Evolutionary conservation across 192 early-diverging fungal species (phyloP).

Genomic region (Coemansia sp.): DNA sequence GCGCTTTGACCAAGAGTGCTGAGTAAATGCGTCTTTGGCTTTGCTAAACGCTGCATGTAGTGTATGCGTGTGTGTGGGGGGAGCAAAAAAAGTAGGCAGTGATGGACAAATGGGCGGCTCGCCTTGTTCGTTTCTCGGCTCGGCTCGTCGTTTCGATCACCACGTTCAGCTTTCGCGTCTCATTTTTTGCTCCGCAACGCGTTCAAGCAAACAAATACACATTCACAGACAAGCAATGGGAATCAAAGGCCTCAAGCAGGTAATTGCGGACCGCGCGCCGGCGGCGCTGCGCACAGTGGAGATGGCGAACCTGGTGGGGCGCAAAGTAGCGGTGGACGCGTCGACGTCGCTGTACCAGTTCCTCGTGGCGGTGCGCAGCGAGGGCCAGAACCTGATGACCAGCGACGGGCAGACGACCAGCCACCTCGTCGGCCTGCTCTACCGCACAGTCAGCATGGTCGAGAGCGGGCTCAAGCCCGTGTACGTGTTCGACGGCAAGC

Average conservation of each 20-base stretch:
- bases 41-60: too few species aligned
- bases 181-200: too few species aligned
- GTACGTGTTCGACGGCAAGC: conserved; percentile 99
- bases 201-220: neutral
- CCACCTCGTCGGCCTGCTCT: conserved; percentile 96
- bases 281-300: conserved; percentile 76
- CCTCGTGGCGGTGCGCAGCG: conserved; percentile 91
- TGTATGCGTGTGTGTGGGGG: too few species aligned
- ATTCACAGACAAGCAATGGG: too few species aligned
- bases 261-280: conserved; percentile 91
- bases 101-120: too few species aligned
- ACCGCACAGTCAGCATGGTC: conserved; percentile 94
- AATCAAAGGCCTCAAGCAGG: conserved; percentile 84
- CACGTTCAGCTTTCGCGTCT: too few species aligned
- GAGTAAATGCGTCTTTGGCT: too few species aligned
- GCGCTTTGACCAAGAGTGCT: too few species aligned
- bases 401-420: conserved; percentile 92
- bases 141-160: too few species aligned
- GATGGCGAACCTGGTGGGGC: conserved; percentile 86
- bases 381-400: conserved; percentile 87
- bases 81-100: too few species aligned
- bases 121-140: too few species aligned
- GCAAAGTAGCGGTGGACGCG: conserved; percentile 97
- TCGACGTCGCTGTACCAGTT: conserved; percentile 99
- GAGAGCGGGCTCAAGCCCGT: conserved; percentile 95